Conservation (phyloP, 352 stramenopile species). For the Pythium brachiatum region DNA sequence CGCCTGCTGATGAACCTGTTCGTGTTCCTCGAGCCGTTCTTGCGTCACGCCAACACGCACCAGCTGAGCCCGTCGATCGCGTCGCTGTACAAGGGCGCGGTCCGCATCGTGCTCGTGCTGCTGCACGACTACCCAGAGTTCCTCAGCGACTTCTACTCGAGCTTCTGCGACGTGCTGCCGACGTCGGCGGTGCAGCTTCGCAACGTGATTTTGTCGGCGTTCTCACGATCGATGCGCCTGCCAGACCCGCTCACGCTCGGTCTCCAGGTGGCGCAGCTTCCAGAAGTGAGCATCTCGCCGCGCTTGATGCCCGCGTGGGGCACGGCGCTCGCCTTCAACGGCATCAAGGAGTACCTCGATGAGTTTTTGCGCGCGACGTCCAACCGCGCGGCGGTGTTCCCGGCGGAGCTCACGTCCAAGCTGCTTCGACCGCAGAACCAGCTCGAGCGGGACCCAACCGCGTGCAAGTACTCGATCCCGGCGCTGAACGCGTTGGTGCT, state of each 20-base stretch:
- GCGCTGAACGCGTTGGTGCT: slow-evolving; percentile 91
- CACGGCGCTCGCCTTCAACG: slow-evolving; percentile 88
- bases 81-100: slow-evolving; percentile 97
- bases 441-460: slow-evolving; percentile 61
- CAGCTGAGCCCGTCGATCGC: slow-evolving; percentile 90
- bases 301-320: slow-evolving; percentile 94
- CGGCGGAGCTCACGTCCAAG: slow-evolving; percentile 74
- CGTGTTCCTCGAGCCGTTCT: slow-evolving; percentile 97
- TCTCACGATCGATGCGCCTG: slow-evolving; percentile 95
- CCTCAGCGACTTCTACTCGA: slow-evolving; percentile 97
- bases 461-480: slow-evolving; percentile 90
- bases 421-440: slow-evolving; percentile 59
- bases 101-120: slow-evolving; percentile 97
- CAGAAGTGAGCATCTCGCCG: slow-evolving; percentile 94
- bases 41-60: slow-evolving; percentile 85
- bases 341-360: slow-evolving; percentile 94
- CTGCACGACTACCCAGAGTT: slow-evolving; percentile 99
- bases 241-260: slow-evolving; percentile 98
- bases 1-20: slow-evolving; percentile 97
- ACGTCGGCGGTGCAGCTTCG: slow-evolving; percentile 97
- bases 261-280: slow-evolving; percentile 96
- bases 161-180: slow-evolving; percentile 98
- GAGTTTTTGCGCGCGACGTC: slow-evolving; percentile 91
- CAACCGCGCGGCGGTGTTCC: slow-evolving; percentile 88
- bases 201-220: slow-evolving; percentile 98